Evolutionary conservation across 768 basidiomycete species (phyloP).

Genomic region (Leccinum disarticulatum): DNA sequence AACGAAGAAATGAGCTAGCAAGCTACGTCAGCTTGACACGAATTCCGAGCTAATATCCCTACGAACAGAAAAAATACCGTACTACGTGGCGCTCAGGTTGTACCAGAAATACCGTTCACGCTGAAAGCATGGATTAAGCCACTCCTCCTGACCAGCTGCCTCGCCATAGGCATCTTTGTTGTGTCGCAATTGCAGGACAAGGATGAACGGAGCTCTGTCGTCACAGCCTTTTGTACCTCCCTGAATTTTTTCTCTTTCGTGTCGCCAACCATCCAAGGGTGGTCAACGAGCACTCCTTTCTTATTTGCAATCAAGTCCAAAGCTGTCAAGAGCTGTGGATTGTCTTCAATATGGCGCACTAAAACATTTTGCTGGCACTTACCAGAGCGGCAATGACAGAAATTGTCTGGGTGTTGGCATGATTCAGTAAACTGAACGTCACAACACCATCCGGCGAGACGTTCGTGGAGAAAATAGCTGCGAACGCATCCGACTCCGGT

Average conservation of each 20-base stretch:
- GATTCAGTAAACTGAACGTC: not conserved
- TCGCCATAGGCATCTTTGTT: not conserved
- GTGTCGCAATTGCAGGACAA: not conserved
- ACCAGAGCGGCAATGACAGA: not conserved
- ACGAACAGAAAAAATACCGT: no score
- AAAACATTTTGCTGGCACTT: not conserved
- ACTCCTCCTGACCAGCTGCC: not conserved
- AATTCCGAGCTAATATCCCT: no score
- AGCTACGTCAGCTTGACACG: no score
- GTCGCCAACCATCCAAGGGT: not conserved
- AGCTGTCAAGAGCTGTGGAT: not conserved
- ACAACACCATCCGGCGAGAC: not conserved
- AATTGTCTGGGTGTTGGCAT: not conserved
- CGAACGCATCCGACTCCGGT: not conserved
- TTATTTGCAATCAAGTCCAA: not conserved
- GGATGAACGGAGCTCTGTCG: not conserved
- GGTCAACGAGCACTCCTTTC: not conserved
- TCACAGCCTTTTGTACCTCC: not conserved
- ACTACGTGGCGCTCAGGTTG: no score
- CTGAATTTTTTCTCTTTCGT: not conserved
- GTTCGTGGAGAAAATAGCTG: not conserved
- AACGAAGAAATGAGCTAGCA: no score
- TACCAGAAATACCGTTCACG: no score
- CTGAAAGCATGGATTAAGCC: not conserved
- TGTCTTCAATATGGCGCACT: not conserved